A percentile compares a stretch with the other conserved stretches of the same genome.
These are phyloP conservation scores for Fusarium xylarioides DNA, from an alignment of 2,329 filamentous ascomycete genomes.

Conservation along the genomic window DNA sequence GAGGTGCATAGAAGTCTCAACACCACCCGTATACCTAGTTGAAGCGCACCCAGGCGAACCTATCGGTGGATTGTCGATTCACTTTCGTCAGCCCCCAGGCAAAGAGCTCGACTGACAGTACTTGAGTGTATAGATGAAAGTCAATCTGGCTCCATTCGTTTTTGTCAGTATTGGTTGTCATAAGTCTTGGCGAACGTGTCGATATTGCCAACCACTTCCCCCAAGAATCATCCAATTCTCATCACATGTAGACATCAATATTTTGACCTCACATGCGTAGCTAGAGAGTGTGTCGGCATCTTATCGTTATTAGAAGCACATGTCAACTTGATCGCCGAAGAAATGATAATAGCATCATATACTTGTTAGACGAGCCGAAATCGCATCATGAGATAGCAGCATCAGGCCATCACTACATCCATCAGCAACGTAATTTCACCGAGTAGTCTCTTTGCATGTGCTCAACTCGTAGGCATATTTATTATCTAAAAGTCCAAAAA, in stretches of 20 bases:
- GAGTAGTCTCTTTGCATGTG: not conserved
- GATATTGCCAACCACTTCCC: not conserved
- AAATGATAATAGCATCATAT: not conserved
- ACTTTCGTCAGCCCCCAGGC: too few relatives aligned
- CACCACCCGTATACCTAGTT: not conserved
- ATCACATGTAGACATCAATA: not conserved
- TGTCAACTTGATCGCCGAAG: not conserved
- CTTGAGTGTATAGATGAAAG: not conserved
- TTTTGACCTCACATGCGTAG: not conserved
- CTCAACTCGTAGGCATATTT: not conserved
- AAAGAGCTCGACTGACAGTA: too few relatives aligned
- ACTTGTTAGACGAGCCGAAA: not conserved
- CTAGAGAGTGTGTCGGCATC: accelerated
- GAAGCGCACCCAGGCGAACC: not conserved
- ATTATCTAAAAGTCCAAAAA: constrained; percentile 16
- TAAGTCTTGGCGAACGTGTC: not conserved
- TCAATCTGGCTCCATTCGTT: accelerated
- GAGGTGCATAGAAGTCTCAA: not conserved
- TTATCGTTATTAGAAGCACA: not conserved
- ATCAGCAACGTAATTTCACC: not conserved
- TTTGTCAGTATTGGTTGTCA: not conserved
- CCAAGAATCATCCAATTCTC: not conserved
- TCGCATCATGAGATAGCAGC: not conserved
- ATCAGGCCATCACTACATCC: not conserved
- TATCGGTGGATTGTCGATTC: not conserved